A percentile compares a stretch with the other conserved stretches of the same genome.
Conservation (phyloP, 2,329 filamentous ascomycete genomes). For the Fusarium miscanthi region DNA sequence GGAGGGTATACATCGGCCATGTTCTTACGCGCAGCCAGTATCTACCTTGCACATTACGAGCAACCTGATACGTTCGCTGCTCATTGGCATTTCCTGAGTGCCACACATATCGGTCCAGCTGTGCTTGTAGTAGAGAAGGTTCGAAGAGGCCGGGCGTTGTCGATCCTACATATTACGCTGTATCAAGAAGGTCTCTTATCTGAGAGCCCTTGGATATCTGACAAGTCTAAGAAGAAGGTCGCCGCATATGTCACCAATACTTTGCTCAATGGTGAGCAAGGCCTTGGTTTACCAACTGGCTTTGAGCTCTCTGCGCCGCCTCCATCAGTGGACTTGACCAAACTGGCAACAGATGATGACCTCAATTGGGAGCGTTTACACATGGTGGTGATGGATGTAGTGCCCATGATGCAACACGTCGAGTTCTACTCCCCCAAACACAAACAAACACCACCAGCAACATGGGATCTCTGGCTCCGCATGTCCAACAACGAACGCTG, state of each 20-base stretch:
- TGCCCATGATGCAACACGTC: slow-evolving; percentile 45
- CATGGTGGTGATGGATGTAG: slow-evolving; percentile 38
- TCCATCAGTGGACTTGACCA: slow-evolving; percentile 34
- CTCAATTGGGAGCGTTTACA: slow-evolving; percentile 28
- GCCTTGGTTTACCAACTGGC: slow-evolving; percentile 45
- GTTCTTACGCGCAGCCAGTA: slow-evolving; percentile 51
- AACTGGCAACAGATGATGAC: slow-evolving; percentile 10
- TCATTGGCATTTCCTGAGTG: slow-evolving; percentile 56
- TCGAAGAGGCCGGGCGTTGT: slow-evolving; percentile 55
- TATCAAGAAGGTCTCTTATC: slow-evolving; percentile 53
- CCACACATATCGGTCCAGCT: slow-evolving; percentile 52
- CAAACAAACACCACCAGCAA: slow-evolving; percentile 2
- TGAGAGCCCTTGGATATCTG: slow-evolving; percentile 51
- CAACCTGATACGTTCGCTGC: slow-evolving; percentile 55
- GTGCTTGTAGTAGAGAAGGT: slow-evolving; percentile 54
- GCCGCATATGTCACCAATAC: slow-evolving; percentile 56
- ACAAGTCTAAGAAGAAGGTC: slow-evolving; percentile 47
- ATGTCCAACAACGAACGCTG: slow-evolving; percentile 69
- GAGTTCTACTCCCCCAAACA: slow-evolving; percentile 47
- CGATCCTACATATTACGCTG: slow-evolving; percentile 56
- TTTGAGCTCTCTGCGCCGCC: slow-evolving; percentile 37
- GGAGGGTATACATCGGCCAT: slow-evolving; percentile 59
- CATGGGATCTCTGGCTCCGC: slow-evolving; percentile 66
- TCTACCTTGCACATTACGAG: slow-evolving; percentile 48
- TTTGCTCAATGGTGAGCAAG: slow-evolving; percentile 39